phyloP scores from a whole-genome alignment of 2,329 filamentous ascomycete species.

The Sarocladiaceae sp. region DNA sequence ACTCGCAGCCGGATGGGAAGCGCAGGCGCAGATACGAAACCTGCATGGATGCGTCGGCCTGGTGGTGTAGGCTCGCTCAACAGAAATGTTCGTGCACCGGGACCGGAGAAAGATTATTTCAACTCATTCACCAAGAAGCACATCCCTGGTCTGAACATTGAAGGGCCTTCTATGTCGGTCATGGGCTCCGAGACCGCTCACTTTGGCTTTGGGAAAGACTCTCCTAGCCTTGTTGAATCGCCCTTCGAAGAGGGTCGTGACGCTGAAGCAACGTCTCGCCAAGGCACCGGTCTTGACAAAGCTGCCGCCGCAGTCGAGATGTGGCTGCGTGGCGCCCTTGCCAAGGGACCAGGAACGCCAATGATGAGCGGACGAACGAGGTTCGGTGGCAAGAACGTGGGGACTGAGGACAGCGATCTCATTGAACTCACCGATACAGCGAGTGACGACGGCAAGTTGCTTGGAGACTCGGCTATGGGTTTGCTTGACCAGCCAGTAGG shows the following conservation, averaged over 20 bases:
- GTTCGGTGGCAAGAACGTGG: conserved; percentile 16
- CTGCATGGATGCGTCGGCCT: conserved; percentile 69
- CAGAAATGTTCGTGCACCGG: conserved; percentile 63
- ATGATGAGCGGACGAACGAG: conserved; percentile 31
- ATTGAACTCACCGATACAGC: conserved; percentile 64
- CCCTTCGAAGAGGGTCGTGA: conserved; percentile 43
- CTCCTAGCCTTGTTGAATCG: conserved; percentile 43
- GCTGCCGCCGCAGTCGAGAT: conserved; percentile 83
- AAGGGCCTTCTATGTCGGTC: conserved; percentile 60
- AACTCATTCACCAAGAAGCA: conserved; percentile 82
- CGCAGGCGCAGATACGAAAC: conserved; percentile 31
- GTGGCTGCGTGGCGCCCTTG: conserved; percentile 80
- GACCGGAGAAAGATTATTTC: conserved; percentile 76
- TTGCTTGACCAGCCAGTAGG: conserved; percentile 23
- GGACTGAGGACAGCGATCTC: conserved; percentile 48
- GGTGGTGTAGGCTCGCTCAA: conserved; percentile 83
- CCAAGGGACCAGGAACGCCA: conserved; percentile 51
- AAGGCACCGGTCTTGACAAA: conserved; percentile 62
- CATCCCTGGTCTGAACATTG: conserved; percentile 69
- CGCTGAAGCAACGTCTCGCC: conserved; percentile 32
- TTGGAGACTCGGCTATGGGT: conserved; percentile 17
- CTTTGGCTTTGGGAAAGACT: conserved; percentile 43
- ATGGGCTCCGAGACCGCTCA: conserved; percentile 55
- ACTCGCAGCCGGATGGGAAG: conserved; percentile 31
- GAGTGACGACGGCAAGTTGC: conserved; percentile 44